These are phyloP conservation scores for Pseudogymnoascus destructans DNA, from an alignment of 2,329 filamentous ascomycete genomes.

Conservation along the genomic window DNA sequence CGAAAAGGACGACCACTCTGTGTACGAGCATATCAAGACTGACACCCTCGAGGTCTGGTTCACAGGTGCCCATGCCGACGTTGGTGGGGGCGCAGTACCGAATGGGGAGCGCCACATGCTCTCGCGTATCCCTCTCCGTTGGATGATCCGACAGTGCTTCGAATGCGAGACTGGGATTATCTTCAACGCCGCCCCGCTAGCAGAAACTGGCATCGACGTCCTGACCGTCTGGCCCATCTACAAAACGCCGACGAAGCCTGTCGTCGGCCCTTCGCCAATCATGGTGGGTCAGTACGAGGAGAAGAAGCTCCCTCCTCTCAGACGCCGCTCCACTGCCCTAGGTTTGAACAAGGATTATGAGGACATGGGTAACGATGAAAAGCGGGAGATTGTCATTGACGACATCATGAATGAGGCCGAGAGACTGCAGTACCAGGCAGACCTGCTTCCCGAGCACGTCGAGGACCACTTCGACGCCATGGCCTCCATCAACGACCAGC, in stretches of 20 bases:
- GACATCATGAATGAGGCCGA: conserved; percentile 8
- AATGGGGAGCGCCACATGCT: conserved; percentile 32
- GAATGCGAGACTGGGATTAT: conserved; percentile 34
- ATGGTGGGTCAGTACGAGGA: conserved; percentile 28
- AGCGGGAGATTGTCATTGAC: neutral
- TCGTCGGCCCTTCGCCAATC: conserved; percentile 26
- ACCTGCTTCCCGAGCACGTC: conserved; percentile 28
- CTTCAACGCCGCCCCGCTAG: conserved; percentile 29
- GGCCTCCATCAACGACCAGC: conserved; percentile 31
- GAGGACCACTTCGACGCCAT: conserved; percentile 33
- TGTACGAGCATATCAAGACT: conserved; percentile 19
- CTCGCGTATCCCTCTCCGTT: conserved; percentile 32
- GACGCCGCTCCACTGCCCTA: conserved; percentile 24
- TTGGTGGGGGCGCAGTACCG: conserved; percentile 32
- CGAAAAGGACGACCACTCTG: conserved; percentile 11
- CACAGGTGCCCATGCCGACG: conserved; percentile 31
- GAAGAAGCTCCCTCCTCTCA: conserved; percentile 25
- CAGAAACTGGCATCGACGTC: conserved; percentile 31
- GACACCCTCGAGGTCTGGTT: conserved; percentile 38
- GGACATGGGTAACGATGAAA: conserved; percentile 15
- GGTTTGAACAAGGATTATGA: conserved; percentile 20
- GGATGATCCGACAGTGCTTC: conserved; percentile 36
- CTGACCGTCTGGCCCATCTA: conserved; percentile 31
- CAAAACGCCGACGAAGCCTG: conserved; percentile 23
- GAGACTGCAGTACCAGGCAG: conserved; percentile 12